Conservation (phyloP, 2,329 filamentous ascomycete species). For the Neofusicoccum kwambonambiense region DNA sequence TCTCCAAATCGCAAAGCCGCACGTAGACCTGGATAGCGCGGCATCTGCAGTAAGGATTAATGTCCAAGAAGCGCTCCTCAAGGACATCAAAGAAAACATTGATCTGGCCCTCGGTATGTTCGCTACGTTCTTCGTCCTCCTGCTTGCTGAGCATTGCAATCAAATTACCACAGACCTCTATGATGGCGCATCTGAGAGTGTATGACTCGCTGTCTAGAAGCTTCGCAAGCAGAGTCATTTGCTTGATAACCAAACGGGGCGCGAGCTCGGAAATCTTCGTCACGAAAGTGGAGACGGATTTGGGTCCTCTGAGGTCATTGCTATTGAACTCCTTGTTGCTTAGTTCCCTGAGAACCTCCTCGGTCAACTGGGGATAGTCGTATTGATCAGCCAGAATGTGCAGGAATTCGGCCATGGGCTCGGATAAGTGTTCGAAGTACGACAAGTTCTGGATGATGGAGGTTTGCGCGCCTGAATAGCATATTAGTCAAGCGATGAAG, state of each 20-base stretch:
- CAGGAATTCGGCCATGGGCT: conserved; percentile 97
- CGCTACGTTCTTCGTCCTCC: conserved; percentile 72
- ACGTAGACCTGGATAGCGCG: conserved; percentile 90
- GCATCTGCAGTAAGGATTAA: conserved; percentile 94
- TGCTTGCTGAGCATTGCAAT: conserved; percentile 87
- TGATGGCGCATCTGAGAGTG: conserved; percentile 86
- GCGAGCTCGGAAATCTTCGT: conserved; percentile 89
- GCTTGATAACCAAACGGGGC: conserved; percentile 90
- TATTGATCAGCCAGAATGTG: conserved; percentile 96
- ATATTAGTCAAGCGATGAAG: background rate
- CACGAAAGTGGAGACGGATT: conserved; percentile 93
- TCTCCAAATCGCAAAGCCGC: conserved; percentile 88
- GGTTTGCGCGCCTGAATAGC: conserved; percentile 76
- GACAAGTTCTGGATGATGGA: conserved; percentile 97
- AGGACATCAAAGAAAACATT: conserved; percentile 96
- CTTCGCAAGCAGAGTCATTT: conserved; percentile 93
- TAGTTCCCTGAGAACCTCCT: conserved; percentile 89
- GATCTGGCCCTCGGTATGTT: conserved; percentile 92
- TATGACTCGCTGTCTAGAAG: conserved; percentile 97
- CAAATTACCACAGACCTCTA: conserved; percentile 96
- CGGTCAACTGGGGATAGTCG: conserved; percentile 91
- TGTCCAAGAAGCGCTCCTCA: conserved; percentile 91
- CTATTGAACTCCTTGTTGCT: conserved; percentile 98
- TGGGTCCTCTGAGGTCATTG: conserved; percentile 91
- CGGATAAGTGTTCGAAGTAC: conserved; percentile 97